Conservation (phyloP, 495 filamentous ascomycete genomes). For the Monascus purpureus region DNA sequence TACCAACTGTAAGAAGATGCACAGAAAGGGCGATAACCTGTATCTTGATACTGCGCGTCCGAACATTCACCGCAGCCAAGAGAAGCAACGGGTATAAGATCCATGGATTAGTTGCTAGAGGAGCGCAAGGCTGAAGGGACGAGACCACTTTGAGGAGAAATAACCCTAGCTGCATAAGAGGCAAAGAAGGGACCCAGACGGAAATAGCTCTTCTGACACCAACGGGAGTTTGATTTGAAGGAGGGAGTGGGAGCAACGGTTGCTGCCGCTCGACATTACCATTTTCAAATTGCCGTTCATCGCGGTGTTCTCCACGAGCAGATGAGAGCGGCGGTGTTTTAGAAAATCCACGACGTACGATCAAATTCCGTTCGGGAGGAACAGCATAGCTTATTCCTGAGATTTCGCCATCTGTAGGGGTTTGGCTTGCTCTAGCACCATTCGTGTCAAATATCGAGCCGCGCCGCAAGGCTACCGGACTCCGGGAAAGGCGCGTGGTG, state of each 20-base stretch:
- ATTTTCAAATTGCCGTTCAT: slow-evolving; percentile 17
- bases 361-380: slow-evolving; percentile 22
- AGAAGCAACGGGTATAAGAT: slow-evolving; percentile 47
- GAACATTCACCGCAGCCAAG: slow-evolving; percentile 41
- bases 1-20: slow-evolving; percentile 19
- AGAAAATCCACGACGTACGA: slow-evolving; percentile 22
- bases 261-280: slow-evolving; percentile 14
- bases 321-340: slow-evolving; percentile 14
- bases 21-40: slow-evolving; percentile 14
- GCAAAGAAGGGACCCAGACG: slow-evolving; percentile 11
- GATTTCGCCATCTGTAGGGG: slow-evolving; percentile 6
- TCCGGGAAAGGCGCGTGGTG: slow-evolving; percentile 14
- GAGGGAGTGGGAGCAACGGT: slow-evolving; percentile 45
- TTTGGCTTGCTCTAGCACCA: slow-evolving; percentile 8
- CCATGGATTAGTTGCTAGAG: slow-evolving; percentile 42
- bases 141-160: slow-evolving; percentile 45
- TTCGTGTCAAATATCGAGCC: slow-evolving; percentile 19
- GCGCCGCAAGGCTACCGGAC: slow-evolving; percentile 13
- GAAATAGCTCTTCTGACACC: slow-evolving; percentile 2
- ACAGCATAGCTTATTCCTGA: slow-evolving; percentile 11
- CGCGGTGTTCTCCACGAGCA: slow-evolving; percentile 5
- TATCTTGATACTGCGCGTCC: slow-evolving; percentile 9
- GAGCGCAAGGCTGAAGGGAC: slow-evolving; percentile 44
- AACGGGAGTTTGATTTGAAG: slow-evolving; percentile 19
- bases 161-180: slow-evolving; percentile 23